These are phyloP conservation scores for Maudiozyma turicensis DNA, from an alignment of 805 yeast species.

Conservation along the genomic window DNA sequence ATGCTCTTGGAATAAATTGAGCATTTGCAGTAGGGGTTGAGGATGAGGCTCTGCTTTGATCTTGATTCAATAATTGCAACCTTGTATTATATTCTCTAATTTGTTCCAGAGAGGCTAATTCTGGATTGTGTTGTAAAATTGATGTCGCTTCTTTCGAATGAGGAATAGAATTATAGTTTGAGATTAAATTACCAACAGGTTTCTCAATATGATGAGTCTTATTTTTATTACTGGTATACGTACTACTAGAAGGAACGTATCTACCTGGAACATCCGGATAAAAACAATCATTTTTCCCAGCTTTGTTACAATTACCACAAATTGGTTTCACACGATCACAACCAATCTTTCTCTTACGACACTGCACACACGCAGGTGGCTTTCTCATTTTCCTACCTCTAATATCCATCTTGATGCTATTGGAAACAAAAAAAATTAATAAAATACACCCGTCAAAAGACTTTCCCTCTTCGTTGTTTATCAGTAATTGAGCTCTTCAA, in stretches of 20 bases:
- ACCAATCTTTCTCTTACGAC: conserved; percentile 30
- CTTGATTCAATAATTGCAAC: conserved; percentile 18
- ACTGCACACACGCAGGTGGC: conserved; percentile 23
- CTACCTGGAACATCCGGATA: conserved; percentile 26
- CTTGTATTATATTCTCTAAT: conserved; percentile 24
- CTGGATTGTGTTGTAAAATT: conserved; percentile 11
- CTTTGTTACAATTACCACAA: conserved; percentile 32
- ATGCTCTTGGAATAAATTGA: conserved; percentile 20
- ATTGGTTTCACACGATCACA: conserved; percentile 36
- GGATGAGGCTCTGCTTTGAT: conserved; percentile 8
- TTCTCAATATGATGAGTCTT: neutral
- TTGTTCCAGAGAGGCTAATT: conserved; percentile 23
- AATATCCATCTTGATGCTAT: conserved; percentile 6
- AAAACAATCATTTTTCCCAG: conserved; percentile 20
- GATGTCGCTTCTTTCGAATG: conserved; percentile 5
- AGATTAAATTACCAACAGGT: neutral
- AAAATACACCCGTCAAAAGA: neutral
- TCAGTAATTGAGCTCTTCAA: too few species aligned
- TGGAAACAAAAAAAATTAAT: too few species aligned
- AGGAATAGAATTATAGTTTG: neutral
- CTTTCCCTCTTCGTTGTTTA: neutral
- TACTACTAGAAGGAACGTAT: conserved; percentile 16
- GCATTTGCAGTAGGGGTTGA: conserved; percentile 15
- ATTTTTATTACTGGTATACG: neutral
- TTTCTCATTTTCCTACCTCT: conserved; percentile 11